These are phyloP conservation scores for Trypanosoma rangeli DNA, from an alignment of 208 protist species.

Conservation along the genomic window DNA sequence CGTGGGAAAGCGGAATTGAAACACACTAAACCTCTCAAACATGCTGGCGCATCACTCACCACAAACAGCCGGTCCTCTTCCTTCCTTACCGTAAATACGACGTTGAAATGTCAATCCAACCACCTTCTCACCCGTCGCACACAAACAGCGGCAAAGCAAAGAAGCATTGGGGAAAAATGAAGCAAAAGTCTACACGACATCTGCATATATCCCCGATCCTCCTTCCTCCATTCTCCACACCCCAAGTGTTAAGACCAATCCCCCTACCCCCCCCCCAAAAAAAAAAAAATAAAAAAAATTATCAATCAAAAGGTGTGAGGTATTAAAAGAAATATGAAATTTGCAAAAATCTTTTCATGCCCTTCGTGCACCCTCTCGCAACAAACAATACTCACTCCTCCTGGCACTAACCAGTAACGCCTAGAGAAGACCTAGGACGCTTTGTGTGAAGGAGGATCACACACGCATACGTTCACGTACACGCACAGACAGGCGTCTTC, in stretches of 20 bases:
- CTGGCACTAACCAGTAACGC: background rate
- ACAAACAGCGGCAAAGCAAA: background rate
- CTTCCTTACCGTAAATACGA: background rate
- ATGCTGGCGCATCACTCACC: constrained; percentile 9
- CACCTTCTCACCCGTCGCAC: background rate
- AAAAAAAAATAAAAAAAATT: background rate
- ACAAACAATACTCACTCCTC: background rate
- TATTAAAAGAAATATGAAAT: background rate
- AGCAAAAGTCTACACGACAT: background rate
- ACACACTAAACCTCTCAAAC: constrained; percentile 1
- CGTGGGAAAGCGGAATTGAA: constrained; percentile 7
- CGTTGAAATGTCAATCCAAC: background rate
- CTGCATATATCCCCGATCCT: background rate
- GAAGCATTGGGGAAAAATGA: background rate
- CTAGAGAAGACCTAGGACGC: background rate
- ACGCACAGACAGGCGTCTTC: background rate
- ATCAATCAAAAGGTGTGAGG: background rate
- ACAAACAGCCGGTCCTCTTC: background rate
- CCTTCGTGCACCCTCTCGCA: background rate
- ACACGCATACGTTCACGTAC: background rate
- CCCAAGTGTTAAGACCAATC: background rate
- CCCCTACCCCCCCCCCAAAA: too few species aligned
- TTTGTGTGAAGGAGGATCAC: background rate
- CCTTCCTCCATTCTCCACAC: background rate
- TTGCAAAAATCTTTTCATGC: background rate